Evolutionary conservation across 306 rosid species (phyloP), one percentile per base, ranked within the genome.

Genomic region (Vigna mungo): DNA sequence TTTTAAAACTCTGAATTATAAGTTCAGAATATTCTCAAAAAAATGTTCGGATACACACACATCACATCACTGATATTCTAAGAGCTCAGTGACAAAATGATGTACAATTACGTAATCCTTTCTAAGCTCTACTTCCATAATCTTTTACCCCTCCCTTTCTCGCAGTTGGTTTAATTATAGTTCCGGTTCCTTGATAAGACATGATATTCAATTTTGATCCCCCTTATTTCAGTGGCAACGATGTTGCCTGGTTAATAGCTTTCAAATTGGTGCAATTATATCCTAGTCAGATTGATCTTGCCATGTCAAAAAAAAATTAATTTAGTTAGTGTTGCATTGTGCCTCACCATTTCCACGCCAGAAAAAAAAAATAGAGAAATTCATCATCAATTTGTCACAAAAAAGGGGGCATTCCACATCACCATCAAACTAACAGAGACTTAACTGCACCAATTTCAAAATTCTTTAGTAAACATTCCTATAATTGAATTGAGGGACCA

Each of bases 311-410:
- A 72, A 54, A 7, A 52, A 14, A 36, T 21, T 71, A 32, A 71
- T 53, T 53, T 71, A 18, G 64, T 41, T 53, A 12, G 14, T 53
- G 63, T 34, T 36, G 64, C 60, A 54, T 36, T 16, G 43, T 68
- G 27, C 59, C 25, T 6, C 54, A 6, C 37, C 73, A 76, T 64
- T 65, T 54, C n/a, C 63, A 56, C 12, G 64, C 74, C 25, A 52
- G 66, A 39, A 66, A 64, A 76, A 5, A 14, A 51, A 14, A 51
- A 52, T 39, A 43, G 14, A 60, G 47, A 56, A 72, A 58, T 10
- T 58, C 64, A 58, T 53, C 27, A 21, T 58, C 41, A 60, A 60
- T 13, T 60, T 60, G 43, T 5, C 66, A 60, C 6, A 23, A 18
- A 39, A 23, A 72, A 23, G 47, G n/a, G 58, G 27, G 27, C 27